Base-by-base conservation (phyloP, 768 basidiomycete species). In the Psilocybe cyanescens region DNA sequence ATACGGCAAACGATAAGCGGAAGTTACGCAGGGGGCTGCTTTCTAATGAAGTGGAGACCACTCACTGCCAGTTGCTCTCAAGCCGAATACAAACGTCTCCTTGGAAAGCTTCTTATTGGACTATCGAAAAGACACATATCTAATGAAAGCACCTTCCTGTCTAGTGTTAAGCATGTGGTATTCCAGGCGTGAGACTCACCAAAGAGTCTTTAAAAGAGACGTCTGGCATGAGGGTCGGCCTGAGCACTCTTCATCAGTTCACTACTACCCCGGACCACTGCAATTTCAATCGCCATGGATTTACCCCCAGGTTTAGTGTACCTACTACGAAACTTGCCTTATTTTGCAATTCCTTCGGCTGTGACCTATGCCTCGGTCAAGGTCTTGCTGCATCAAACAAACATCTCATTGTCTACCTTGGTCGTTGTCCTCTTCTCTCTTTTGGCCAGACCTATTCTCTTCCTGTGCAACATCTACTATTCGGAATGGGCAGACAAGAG, bases 251-350 rank as follows among this genome's bases (percentile, higher is more conserved):
- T n/a, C 41, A 16, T 16, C 41, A 16, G 8, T 12, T 44, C 11
- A n/a, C 41, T 44, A 16, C 41, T 44, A 44, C 41, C n/a, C 41
- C 41, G 41, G 41, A 4, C 14, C 41, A 44, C 14, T n/a, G 2
- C 54, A 33, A 33, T 17, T 41, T 46, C 30, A 16, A 45, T 37
- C 49, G 39, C 11, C 41, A 68, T 68, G 67, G 41, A 52, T 24
- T 45, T 68, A n/a, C 63, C 65, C n/a, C 67, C 67, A 8, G 67
- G 67, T 4, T 52, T 57, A 24, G 39, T 19, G 6, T 64, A 66
- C 41, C 60, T 68, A 16, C 37, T 64, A 35, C 63, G 57, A 35
- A 30, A 60, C 31, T 33, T 67, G 4, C 68, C 68, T 11, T 59
- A 44, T 35, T 64, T 67, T 39, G 41, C 53, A 11, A 24, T 65